Conservation (phyloP, 768 basidiomycete genomes). For the Boletus reticulatus region DNA sequence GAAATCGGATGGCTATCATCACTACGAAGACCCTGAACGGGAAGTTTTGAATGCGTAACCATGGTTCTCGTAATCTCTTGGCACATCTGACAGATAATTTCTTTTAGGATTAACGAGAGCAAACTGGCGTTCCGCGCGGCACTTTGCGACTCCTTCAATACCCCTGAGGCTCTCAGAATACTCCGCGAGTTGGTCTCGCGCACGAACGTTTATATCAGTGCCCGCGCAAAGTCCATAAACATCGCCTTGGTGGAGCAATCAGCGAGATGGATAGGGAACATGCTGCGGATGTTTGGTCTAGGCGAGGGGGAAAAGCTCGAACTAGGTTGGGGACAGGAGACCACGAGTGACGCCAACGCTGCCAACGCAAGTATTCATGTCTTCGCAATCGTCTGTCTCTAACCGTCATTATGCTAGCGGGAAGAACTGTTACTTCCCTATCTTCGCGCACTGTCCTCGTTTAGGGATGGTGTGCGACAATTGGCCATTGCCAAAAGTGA, state of each 20-base stretch:
- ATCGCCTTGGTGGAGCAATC: conserved; percentile 61
- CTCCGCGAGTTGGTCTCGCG: conserved; percentile 80
- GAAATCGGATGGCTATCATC: conserved; percentile 58
- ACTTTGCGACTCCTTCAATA: conserved; percentile 97
- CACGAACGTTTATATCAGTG: conserved; percentile 85
- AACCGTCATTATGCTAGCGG: conserved; percentile 45
- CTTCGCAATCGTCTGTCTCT: neutral
- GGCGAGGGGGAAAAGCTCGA: conserved; percentile 64
- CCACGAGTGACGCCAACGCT: conserved; percentile 34
- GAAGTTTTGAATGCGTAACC: conserved; percentile 65
- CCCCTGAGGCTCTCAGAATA: conserved; percentile 74
- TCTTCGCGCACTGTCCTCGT: conserved; percentile 76
- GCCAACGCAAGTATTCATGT: conserved; percentile 43
- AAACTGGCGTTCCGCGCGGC: conserved; percentile 80
- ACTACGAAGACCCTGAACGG: conserved; percentile 64
- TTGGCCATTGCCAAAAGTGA: conserved; percentile 74
- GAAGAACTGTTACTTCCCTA: conserved; percentile 90
- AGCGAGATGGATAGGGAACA: conserved; percentile 67
- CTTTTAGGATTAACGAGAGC: conserved; percentile 63
- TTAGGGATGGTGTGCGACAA: conserved; percentile 86
- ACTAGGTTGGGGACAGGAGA: conserved; percentile 85
- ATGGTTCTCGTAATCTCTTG: neutral
- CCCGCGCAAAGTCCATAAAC: conserved; percentile 56
- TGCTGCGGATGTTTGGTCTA: conserved; percentile 78
- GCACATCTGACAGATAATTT: conserved; percentile 7